Percentiles rank a stretch among this genome's conserved stretches.
Conservation (phyloP, 495 filamentous ascomycete species). For the Penicillium malachiteum region DNA sequence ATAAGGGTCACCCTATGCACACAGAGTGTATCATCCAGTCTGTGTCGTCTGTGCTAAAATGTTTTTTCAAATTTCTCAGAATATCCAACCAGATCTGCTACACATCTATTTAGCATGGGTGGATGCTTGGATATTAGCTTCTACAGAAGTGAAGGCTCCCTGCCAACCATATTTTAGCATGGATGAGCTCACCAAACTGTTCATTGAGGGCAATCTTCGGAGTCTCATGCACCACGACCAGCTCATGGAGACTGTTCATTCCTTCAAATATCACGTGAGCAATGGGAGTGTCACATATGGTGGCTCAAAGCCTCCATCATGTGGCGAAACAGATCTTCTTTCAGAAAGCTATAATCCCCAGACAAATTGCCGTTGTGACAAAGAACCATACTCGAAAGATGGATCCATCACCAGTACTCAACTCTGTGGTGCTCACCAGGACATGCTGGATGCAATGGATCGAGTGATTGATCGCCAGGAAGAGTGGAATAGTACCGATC, state of each 20-base stretch:
- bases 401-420: neutral
- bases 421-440: slow-evolving; percentile 1
- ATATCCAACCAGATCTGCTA: slow-evolving; percentile 7
- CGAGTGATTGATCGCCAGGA: slow-evolving; percentile 1
- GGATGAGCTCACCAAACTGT: slow-evolving; percentile 3
- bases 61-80: slow-evolving; percentile 6
- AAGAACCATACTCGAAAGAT: neutral
- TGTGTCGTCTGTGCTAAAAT: neutral
- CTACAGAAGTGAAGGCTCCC: neutral
- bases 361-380: slow-evolving; percentile 10
- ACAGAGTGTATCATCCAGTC: too few species aligned
- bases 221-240: slow-evolving; percentile 7
- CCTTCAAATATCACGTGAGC: slow-evolving; percentile 9
- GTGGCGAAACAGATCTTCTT: slow-evolving; percentile 14
- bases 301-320: slow-evolving; percentile 13
- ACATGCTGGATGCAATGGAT: slow-evolving; percentile 2
- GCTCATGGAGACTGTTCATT: slow-evolving; percentile 3
- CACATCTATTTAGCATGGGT: slow-evolving; percentile 18
- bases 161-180: neutral
- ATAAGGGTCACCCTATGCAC: too few species aligned
- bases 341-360: slow-evolving; percentile 20
- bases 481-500: slow-evolving; percentile 10
- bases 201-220: slow-evolving; percentile 9
- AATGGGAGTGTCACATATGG: slow-evolving; percentile 11
- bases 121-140: slow-evolving; percentile 12